Evolutionary conservation across 176 grass and related monocot genomes (phyloP), one percentile per base, ranked within the genome.

Genomic region (Cymbopogon citratus): DNA sequence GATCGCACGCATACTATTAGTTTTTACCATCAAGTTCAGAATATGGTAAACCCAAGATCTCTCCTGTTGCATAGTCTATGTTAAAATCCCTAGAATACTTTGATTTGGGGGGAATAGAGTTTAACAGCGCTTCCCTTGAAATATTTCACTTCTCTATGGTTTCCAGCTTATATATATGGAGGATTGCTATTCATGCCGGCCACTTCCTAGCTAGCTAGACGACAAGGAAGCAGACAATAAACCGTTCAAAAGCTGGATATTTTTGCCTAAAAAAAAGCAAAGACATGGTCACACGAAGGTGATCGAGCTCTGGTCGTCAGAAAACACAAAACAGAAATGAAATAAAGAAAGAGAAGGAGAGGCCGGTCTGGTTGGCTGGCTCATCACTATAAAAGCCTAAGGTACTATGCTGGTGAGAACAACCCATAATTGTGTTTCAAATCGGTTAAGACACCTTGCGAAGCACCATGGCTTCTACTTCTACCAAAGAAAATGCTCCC

Each of bases 361-460:
- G 2, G n/a, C n/a, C n/a, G n/a, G 5, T 4, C 40, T 4, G 8
- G 3, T 52, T 36, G 9, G 38, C 24, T 21, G 23, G 5, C 23
- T 36, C 45, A 31, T 36, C 45, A 31, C 45, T 66, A 76, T 89
- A 85, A 71, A 83, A 35, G 7, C 14, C 34, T 24, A n/a, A 15
- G 25, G 13, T 10, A 38, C 0, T 38, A 6, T 9, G 31, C 38
- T 19, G 46, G 75, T 72, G 60, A 36, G 41, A 72, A 63, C 57
- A 78, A 41, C 4, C n/a, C 57, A 21, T n/a, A n/a, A n/a, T 79
- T 1, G 48, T 48, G 68, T 41, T 79, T 19, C 26, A 31, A 2
- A 1, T 62, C 52, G n/a, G 21, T 29, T 26, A 33, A 25, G 39
- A 31, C 68, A 46, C 45, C 63, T 63, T 31, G 28, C 39, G 31